A percentile compares a stretch with the other conserved stretches of the same genome.
Conservation (phyloP, 257 asterid genomes). For the Solanum sitiens region DNA sequence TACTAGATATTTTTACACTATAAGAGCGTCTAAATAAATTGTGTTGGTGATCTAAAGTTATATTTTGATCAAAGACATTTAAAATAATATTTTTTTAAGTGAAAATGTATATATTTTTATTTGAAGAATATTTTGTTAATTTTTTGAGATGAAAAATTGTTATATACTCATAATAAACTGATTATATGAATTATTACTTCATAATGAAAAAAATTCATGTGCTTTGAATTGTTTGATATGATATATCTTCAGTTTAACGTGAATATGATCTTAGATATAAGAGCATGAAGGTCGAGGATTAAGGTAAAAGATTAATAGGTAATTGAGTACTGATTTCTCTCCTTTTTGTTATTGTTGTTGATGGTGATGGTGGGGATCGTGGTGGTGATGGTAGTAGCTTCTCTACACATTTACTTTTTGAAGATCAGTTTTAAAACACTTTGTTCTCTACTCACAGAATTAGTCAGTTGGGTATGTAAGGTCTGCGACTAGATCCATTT, state of each 20-base stretch:
- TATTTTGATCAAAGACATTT: neutral
- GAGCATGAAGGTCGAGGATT: neutral
- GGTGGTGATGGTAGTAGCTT: neutral
- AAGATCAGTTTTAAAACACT: neutral
- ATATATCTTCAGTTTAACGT: too few species aligned
- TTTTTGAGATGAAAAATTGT: neutral
- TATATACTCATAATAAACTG: neutral
- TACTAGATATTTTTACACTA: neutral
- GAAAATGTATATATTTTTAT: neutral
- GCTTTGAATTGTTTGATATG: neutral
- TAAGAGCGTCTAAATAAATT: neutral
- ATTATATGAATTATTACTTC: neutral
- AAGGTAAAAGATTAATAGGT: neutral
- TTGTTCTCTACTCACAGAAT: neutral
- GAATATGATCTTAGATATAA: neutral
- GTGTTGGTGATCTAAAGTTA: neutral
- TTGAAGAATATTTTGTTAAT: neutral
- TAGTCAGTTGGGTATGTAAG: too few species aligned
- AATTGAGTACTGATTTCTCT: neutral
- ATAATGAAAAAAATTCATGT: neutral
- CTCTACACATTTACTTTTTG: neutral
- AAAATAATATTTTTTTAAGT: neutral
- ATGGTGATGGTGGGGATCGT: too few species aligned
- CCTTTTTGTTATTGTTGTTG: neutral
- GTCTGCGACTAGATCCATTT: neutral